Evolutionary conservation across 495 filamentous ascomycete genomes (phyloP).

Genomic region (Penicillium angulare): DNA sequence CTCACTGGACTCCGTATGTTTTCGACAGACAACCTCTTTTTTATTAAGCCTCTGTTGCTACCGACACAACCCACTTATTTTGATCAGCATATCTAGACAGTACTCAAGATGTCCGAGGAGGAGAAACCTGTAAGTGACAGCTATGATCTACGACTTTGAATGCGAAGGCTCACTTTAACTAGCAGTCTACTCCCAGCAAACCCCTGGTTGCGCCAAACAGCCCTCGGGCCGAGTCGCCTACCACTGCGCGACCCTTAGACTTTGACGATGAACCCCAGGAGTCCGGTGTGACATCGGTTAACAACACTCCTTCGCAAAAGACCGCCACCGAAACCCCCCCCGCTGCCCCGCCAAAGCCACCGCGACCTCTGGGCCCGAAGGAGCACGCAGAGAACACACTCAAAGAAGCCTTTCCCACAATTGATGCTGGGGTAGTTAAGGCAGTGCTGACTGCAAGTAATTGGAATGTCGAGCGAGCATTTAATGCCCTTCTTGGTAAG

Average conservation of each 20-base stretch:
- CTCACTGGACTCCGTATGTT: constrained; percentile 24
- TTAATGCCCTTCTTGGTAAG: constrained; percentile 88
- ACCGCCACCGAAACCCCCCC: constrained; percentile 53
- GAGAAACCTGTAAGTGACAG: constrained; percentile 36
- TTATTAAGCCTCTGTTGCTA: too few species aligned
- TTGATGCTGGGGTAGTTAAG: constrained; percentile 80
- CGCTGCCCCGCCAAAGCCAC: constrained; percentile 76
- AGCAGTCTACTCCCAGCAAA: constrained; percentile 36
- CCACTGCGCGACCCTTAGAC: constrained; percentile 76
- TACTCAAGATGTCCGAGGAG: constrained; percentile 38
- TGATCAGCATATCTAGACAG: neutral
- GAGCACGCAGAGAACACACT: constrained; percentile 85
- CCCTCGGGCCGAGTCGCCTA: constrained; percentile 71
- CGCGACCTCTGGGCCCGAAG: constrained; percentile 75
- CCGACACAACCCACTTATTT: neutral
- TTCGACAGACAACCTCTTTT: constrained; percentile 23
- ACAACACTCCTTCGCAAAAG: constrained; percentile 24
- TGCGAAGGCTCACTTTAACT: constrained; percentile 21
- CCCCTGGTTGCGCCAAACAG: constrained; percentile 28
- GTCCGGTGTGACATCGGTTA: constrained; percentile 42
- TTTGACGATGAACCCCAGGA: constrained; percentile 88
- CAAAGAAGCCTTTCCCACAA: constrained; percentile 86
- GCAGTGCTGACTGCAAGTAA: constrained; percentile 84
- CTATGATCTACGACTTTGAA: constrained; percentile 4
- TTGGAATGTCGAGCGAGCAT: constrained; percentile 87